These are phyloP conservation scores for Ascochyta pisi DNA, from an alignment of 2,329 filamentous ascomycete genomes.

Conservation along the genomic window DNA sequence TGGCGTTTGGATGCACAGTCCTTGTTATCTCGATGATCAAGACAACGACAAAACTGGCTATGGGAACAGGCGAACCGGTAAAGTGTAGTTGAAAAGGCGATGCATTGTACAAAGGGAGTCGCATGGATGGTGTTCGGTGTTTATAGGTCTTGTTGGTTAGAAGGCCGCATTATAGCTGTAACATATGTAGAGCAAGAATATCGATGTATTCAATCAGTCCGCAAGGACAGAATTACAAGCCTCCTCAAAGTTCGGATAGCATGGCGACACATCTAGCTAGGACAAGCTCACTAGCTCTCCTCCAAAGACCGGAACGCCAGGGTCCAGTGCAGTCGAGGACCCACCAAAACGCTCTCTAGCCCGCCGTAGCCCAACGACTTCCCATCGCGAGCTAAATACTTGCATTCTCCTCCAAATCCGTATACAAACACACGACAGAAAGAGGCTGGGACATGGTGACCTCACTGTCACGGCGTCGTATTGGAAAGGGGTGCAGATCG, in stretches of 20 bases:
- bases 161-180: neutral
- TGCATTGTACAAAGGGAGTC: constrained; percentile 5
- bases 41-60: constrained; percentile 38
- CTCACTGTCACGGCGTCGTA: constrained; percentile 18
- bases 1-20: constrained; percentile 78
- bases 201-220: neutral
- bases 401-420: neutral
- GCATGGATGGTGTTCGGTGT: constrained; percentile 13
- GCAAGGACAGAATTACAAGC: no score
- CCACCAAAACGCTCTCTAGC: constrained; percentile 21
- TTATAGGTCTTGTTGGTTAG: neutral
- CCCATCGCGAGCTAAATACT: neutral
- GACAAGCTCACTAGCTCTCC: constrained; percentile 31
- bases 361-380: neutral
- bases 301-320: constrained; percentile 17
- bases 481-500: constrained; percentile 16
- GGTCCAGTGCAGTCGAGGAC: constrained; percentile 17
- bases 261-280: no score
- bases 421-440: neutral
- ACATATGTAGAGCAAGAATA: neutral
- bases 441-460: constrained; percentile 17
- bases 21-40: constrained; percentile 68
- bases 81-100: constrained; percentile 33
- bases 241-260: no score
- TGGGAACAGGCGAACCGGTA: constrained; percentile 28